Conservation (phyloP, 2,329 filamentous ascomycete species). For the Diplodia scrobiculata region DNA sequence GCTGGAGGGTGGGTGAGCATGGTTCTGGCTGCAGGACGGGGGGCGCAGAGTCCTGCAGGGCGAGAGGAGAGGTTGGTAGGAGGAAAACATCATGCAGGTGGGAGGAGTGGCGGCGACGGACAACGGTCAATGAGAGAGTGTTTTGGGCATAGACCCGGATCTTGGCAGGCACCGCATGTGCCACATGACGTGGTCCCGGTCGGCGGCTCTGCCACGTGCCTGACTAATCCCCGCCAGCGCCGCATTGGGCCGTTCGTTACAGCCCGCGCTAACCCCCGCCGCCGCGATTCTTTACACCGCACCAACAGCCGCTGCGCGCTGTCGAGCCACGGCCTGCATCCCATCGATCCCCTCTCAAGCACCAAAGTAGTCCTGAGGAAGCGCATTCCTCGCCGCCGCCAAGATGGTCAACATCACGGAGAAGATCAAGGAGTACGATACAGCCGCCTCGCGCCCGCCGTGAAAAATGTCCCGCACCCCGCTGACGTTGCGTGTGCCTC, state of each 20-base stretch:
- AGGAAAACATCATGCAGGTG: background rate
- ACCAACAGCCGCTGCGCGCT: background rate
- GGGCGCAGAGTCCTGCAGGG: background rate
- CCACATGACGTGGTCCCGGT: conserved; percentile 19
- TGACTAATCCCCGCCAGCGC: conserved; percentile 9
- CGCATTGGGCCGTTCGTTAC: conserved; percentile 6
- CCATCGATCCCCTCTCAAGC: background rate
- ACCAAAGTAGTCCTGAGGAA: conserved; percentile 4
- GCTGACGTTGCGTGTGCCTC: conserved; percentile 10
- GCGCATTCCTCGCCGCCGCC: conserved; percentile 31
- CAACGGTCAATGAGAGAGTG: background rate
- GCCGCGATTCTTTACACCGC: conserved; percentile 20
- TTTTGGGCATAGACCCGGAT: conserved; percentile 5
- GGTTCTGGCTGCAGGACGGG: conserved; percentile 36
- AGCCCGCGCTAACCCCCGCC: conserved; percentile 11
- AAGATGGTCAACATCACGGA: conserved; percentile 99
- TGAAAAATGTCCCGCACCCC: background rate
- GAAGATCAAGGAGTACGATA: conserved; percentile 93
- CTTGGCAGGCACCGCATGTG: conserved; percentile 22
- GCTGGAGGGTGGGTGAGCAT: conserved; percentile 8
- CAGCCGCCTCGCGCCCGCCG: conserved; percentile 31
- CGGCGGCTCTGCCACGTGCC: background rate
- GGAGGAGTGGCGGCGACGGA: background rate
- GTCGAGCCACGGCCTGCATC: background rate
- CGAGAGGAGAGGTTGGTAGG: background rate